phyloP scores from a whole-genome alignment of 768 basidiomycete genomes.

The Tephrocybe sp. region DNA sequence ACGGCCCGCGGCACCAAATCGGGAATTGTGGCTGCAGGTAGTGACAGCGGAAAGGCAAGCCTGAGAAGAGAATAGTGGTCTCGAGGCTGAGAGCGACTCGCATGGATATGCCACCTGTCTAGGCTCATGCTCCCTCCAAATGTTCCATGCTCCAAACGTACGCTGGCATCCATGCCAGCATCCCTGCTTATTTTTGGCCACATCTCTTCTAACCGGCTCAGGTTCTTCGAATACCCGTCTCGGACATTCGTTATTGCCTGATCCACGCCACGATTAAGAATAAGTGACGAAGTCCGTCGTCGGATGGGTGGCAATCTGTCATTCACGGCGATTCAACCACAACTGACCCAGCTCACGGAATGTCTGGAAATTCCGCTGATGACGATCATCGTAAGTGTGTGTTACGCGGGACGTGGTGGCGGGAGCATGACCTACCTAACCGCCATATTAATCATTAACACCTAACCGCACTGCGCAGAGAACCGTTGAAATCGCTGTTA shows the following conservation, averaged over 20 bases:
- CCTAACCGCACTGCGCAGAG: too few relatives aligned
- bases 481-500: not conserved
- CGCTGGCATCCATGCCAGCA: too few relatives aligned
- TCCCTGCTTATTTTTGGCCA: too few relatives aligned
- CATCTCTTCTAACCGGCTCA: not conserved
- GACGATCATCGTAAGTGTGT: not conserved
- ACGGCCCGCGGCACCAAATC: constrained; percentile 2
- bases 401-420: not conserved
- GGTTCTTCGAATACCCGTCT: not conserved
- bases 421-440: not conserved
- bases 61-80: constrained; percentile 7
- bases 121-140: not conserved
- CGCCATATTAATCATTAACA: too few relatives aligned
- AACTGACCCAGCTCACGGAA: constrained; percentile 13
- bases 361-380: constrained; percentile 4
- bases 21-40: not conserved
- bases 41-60: constrained; percentile 6
- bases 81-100: not conserved
- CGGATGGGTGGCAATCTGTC: not conserved
- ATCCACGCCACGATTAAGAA: too few relatives aligned
- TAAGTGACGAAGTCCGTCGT: not conserved
- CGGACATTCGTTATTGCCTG: not conserved
- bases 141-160: too few relatives aligned
- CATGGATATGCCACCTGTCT: not conserved
- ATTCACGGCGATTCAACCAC: not conserved